These are phyloP conservation scores for Phyllosticta citriasiana DNA, from an alignment of 2,329 filamentous ascomycete genomes.

Conservation along the genomic window DNA sequence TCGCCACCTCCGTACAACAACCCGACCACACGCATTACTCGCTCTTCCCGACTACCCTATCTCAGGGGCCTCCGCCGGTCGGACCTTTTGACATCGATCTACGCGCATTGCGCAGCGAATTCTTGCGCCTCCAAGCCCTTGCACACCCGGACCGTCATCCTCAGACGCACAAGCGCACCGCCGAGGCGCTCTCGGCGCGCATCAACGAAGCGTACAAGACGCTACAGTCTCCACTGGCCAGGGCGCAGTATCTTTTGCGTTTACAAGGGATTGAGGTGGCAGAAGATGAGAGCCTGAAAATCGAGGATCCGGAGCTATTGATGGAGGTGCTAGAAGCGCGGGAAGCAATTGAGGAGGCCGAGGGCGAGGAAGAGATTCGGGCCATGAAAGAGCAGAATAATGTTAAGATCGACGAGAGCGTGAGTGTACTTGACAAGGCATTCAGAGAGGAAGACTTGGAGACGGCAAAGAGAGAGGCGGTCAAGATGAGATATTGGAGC, in stretches of 20 bases:
- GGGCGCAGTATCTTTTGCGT: slow-evolving; percentile 79
- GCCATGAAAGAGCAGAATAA: slow-evolving; percentile 57
- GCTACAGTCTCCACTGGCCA: slow-evolving; percentile 62
- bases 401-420: slow-evolving; percentile 52
- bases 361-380: slow-evolving; percentile 52
- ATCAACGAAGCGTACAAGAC: slow-evolving; percentile 93
- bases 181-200: slow-evolving; percentile 66
- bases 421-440: slow-evolving; percentile 50
- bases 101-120: slow-evolving; percentile 66
- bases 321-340: slow-evolving; percentile 68
- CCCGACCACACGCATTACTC: slow-evolving; percentile 55
- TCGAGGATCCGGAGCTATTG: slow-evolving; percentile 62
- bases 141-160: slow-evolving; percentile 62
- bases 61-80: slow-evolving; percentile 63
- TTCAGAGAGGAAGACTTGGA: slow-evolving; percentile 59
- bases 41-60: slow-evolving; percentile 74
- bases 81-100: slow-evolving; percentile 68
- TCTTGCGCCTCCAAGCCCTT: slow-evolving; percentile 69
- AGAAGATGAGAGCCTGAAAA: slow-evolving; percentile 64
- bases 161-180: slow-evolving; percentile 43
- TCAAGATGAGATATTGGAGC: slow-evolving; percentile 79
- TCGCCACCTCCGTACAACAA: neutral
- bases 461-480: slow-evolving; percentile 58
- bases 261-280: slow-evolving; percentile 66
- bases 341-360: slow-evolving; percentile 49